Conservation (phyloP, 2,329 filamentous ascomycete genomes). For the Emericellopsis cladophorae region DNA sequence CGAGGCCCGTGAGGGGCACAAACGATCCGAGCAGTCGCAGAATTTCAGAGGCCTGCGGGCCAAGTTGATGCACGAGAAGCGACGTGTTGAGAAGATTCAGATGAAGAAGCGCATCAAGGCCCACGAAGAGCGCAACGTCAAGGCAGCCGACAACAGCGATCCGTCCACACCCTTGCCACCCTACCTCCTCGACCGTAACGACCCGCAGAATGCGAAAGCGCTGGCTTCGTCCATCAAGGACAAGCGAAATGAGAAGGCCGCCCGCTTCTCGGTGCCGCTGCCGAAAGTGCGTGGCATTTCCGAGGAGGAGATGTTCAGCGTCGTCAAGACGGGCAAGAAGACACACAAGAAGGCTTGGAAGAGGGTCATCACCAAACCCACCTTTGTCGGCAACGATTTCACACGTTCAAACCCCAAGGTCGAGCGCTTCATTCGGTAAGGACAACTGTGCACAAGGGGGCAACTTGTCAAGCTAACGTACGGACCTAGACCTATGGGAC, state of each 20-base stretch:
- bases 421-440: conserved; percentile 27
- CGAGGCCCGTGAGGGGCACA: conserved; percentile 77
- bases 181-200: conserved; percentile 79
- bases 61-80: conserved; percentile 87
- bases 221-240: conserved; percentile 85
- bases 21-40: conserved; percentile 80
- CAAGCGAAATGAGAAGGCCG: conserved; percentile 86
- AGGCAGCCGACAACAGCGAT: conserved; percentile 71
- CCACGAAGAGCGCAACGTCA: conserved; percentile 93
- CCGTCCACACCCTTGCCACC: conserved; percentile 73
- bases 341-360: conserved; percentile 75
- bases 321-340: conserved; percentile 93
- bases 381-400: conserved; percentile 82
- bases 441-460: conserved; percentile 37
- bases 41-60: conserved; percentile 84
- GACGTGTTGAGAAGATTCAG: conserved; percentile 96
- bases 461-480: conserved; percentile 4
- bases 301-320: conserved; percentile 97
- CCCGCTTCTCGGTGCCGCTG: conserved; percentile 81
- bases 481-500: conserved; percentile 22
- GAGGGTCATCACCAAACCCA: conserved; percentile 45
- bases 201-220: conserved; percentile 50
- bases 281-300: conserved; percentile 85
- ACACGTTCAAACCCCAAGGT: conserved; percentile 77
- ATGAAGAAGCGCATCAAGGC: conserved; percentile 91